Evolutionary conservation across 805 yeast species (phyloP).

Genomic region (Teunomyces panamensis): DNA sequence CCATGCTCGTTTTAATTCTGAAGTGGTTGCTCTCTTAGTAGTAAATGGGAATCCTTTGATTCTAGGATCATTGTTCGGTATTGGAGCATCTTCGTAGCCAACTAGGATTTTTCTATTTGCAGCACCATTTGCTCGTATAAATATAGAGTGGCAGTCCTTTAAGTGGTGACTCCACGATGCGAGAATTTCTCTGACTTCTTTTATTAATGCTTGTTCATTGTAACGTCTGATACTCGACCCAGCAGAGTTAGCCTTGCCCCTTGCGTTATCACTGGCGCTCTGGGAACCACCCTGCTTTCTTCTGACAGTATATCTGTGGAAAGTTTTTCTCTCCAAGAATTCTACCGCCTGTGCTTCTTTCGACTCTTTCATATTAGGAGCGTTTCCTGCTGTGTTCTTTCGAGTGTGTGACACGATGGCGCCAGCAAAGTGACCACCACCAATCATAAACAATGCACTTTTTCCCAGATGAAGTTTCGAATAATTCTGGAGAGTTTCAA

Average conservation of each 20-base stretch:
- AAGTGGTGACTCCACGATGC: slow-evolving; percentile 62
- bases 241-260: slow-evolving; percentile 95
- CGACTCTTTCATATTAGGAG: slow-evolving; percentile 44
- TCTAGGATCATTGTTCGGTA: slow-evolving; percentile 54
- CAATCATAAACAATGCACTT: slow-evolving; percentile 88
- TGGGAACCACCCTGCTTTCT: slow-evolving; percentile 98
- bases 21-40: slow-evolving; percentile 79
- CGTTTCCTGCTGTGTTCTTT: slow-evolving; percentile 53
- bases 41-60: slow-evolving; percentile 80
- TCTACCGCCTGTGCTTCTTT: slow-evolving; percentile 62
- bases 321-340: slow-evolving; percentile 73
- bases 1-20: slow-evolving; percentile 86
- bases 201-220: slow-evolving; percentile 78
- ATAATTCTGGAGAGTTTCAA: slow-evolving; percentile 44
- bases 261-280: slow-evolving; percentile 84
- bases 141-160: slow-evolving; percentile 64
- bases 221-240: slow-evolving; percentile 88
- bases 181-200: slow-evolving; percentile 73
- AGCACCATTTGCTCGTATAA: slow-evolving; percentile 76
- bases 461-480: slow-evolving; percentile 27
- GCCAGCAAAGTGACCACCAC: slow-evolving; percentile 98
- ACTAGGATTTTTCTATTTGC: slow-evolving; percentile 61
- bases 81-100: slow-evolving; percentile 61
- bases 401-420: slow-evolving; percentile 80
- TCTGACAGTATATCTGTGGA: slow-evolving; percentile 93